These are phyloP conservation scores for Lactarius sanguifluus DNA, from an alignment of 768 basidiomycete genomes.

Conservation along the genomic window DNA sequence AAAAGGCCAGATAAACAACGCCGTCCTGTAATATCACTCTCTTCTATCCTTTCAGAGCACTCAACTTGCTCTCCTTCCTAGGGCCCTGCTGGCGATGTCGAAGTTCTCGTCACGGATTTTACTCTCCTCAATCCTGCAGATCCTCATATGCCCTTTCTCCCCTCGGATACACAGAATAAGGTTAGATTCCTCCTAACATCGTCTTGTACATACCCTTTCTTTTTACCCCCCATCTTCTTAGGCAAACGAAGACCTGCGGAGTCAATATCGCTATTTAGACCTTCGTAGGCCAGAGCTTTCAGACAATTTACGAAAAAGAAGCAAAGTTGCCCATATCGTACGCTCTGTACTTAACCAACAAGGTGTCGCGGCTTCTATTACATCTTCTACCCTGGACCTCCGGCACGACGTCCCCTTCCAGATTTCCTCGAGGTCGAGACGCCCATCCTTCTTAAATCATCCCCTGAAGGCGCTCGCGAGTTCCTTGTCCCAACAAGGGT, in stretches of 20 bases:
- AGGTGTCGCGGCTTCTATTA: constrained; percentile 47
- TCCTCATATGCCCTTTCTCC: constrained; percentile 74
- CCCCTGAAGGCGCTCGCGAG: constrained; percentile 93
- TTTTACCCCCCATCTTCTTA: constrained; percentile 34
- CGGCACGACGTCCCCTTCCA: constrained; percentile 37
- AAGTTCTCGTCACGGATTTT: constrained; percentile 70
- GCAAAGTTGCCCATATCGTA: constrained; percentile 76
- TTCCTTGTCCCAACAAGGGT: constrained; percentile 37
- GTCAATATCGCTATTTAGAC: constrained; percentile 86
- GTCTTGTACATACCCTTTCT: neutral
- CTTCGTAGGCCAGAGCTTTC: constrained; percentile 73
- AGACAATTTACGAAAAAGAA: constrained; percentile 77
- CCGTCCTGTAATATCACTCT: constrained; percentile 46
- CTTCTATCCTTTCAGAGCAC: constrained; percentile 9
- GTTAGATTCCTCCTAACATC: constrained; percentile 45
- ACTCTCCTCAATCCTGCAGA: constrained; percentile 80
- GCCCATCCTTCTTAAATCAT: constrained; percentile 84
- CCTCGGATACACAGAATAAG: constrained; percentile 71
- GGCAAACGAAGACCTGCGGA: constrained; percentile 85
- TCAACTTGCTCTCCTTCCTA: constrained; percentile 33
- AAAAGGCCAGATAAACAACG: constrained; percentile 60
- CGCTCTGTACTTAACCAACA: constrained; percentile 70
- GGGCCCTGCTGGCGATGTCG: constrained; percentile 72
- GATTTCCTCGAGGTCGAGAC: constrained; percentile 95
- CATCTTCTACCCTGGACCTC: constrained; percentile 26